phyloP scores from a whole-genome alignment of 2,329 filamentous ascomycete genomes.

The Mycocentrospora acerina region DNA sequence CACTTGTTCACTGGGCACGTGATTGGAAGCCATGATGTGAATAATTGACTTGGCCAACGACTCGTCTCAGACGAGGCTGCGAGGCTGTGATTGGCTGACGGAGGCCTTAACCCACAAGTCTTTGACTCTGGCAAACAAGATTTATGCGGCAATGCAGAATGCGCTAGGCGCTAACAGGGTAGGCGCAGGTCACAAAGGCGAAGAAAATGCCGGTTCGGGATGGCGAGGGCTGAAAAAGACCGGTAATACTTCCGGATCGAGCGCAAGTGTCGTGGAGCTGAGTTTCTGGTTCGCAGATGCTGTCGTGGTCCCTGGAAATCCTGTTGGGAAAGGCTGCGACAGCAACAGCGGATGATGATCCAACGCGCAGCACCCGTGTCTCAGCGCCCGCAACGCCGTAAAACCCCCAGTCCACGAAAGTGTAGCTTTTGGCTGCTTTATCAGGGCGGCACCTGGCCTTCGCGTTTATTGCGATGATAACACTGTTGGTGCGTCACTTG shows the following conservation, averaged over 20 bases:
- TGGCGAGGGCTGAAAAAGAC: conserved; percentile 25
- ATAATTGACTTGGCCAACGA: conserved; percentile 13
- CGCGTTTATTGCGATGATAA: conserved; percentile 34
- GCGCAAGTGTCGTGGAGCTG: conserved; percentile 29
- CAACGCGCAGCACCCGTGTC: conserved; percentile 26
- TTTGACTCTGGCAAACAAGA: conserved; percentile 22
- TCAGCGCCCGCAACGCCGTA: conserved; percentile 29
- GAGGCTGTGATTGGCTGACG: conserved; percentile 30
- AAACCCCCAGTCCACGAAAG: conserved; percentile 29
- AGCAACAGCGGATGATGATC: conserved; percentile 19
- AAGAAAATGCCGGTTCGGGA: conserved; percentile 27
- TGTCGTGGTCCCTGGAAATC: conserved; percentile 14
- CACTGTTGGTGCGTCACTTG: conserved; percentile 40
- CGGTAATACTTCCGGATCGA: conserved; percentile 36
- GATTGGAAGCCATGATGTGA: conserved; percentile 38
- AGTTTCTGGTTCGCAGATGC: conserved; percentile 26
- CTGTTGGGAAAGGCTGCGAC: conserved; percentile 14
- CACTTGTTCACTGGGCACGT: conserved; percentile 40
- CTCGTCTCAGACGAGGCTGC: conserved; percentile 13
- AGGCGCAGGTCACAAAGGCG: conserved; percentile 33
- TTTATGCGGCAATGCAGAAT: conserved; percentile 32
- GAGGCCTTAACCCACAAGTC: conserved; percentile 19
- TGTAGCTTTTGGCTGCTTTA: conserved; percentile 33
- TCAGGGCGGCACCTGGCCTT: conserved; percentile 33
- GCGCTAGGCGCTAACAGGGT: conserved; percentile 38